Evolutionary conservation across 2,329 filamentous ascomycete genomes (phyloP), one percentile per base, ranked within the genome.

Genomic region (Akanthomyces lecanii): DNA sequence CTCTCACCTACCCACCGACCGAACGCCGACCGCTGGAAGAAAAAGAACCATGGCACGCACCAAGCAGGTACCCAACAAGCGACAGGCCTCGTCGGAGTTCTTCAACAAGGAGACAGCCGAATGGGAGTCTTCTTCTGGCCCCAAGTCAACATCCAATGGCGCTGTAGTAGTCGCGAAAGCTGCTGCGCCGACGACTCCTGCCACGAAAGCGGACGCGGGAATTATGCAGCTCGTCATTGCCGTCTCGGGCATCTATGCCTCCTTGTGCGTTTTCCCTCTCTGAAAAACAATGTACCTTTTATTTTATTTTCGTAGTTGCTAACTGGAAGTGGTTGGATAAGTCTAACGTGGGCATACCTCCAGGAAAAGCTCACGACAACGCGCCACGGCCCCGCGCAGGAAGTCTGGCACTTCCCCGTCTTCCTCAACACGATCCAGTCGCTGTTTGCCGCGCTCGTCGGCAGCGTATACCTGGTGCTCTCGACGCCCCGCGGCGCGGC

Each of bases 281-380:
- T 23, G 51, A 25, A 16, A 7, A 33, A 16, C 10, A 10, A 21
- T 11, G 18, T 21, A 21, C 21, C 21, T 21, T 21, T 28, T 50
- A 11, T 23, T 30, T 18, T 10, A 21, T 33, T 36, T 18, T 30
- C 4, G 28, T 6, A 18, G 28, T 38, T 51, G 28, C 58, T 61
- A 33, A 52, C 18, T 45, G 18, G 23, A 23, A 16, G n/a, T 21
- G 21, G 21, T 21, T 21, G 2, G 21, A n/a, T 16, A 45, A 92
- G 94, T 79, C 80, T 99, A 60, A 96, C 93, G 40, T 99, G 95
- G 95, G 95, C 91, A 28, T 88, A 96, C 67, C 89, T 99, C 65
- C 95, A 99, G 82, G 95, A 99, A 77, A 92, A 95, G 71, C 91
- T 99, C 71, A 98, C 95, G 33, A 99, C 95, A 16, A 98, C 92